A percentile compares a stretch with the other conserved stretches of the same genome.
phyloP scores from a whole-genome alignment of 768 basidiomycete genomes.

The Pleurotus tuber-regium region DNA sequence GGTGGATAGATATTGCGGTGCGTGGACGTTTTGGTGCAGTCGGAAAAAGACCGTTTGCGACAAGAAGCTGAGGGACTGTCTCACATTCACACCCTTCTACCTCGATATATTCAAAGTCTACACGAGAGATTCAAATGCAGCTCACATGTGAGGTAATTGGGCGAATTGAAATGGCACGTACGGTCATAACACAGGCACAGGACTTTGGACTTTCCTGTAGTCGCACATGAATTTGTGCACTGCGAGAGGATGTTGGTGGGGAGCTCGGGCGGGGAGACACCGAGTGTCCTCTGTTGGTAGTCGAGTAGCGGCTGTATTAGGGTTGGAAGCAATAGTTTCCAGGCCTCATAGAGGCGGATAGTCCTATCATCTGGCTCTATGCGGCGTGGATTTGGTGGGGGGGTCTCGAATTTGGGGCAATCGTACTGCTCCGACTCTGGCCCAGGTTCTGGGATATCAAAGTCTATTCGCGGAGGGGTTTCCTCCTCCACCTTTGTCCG shows the following conservation, averaged over 20 bases:
- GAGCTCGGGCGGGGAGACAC: background rate
- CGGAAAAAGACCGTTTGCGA: constrained; percentile 17
- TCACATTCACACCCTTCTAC: constrained; percentile 13
- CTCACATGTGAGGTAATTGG: no score
- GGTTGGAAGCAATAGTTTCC: background rate
- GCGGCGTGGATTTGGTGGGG: background rate
- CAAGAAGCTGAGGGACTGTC: constrained; percentile 9
- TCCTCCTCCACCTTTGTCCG: no score
- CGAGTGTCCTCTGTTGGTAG: background rate
- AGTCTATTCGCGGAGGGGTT: no score
- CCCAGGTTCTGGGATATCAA: no score
- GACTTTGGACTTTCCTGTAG: background rate
- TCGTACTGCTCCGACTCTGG: no score
- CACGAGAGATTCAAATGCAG: background rate
- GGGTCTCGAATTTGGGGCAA: no score
- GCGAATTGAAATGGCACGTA: background rate
- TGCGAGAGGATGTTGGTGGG: background rate
- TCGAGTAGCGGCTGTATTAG: background rate
- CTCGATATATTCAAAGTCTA: constrained; percentile 11
- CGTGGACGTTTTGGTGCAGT: constrained; percentile 14
- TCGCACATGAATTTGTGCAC: background rate
- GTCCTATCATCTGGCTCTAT: background rate
- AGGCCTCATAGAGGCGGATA: background rate
- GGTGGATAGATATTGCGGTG: constrained; percentile 15
- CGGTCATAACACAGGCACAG: constrained; percentile 8